Base-by-base conservation (phyloP, 2,329 filamentous ascomycete genomes). In the Cercospora sesami region DNA sequence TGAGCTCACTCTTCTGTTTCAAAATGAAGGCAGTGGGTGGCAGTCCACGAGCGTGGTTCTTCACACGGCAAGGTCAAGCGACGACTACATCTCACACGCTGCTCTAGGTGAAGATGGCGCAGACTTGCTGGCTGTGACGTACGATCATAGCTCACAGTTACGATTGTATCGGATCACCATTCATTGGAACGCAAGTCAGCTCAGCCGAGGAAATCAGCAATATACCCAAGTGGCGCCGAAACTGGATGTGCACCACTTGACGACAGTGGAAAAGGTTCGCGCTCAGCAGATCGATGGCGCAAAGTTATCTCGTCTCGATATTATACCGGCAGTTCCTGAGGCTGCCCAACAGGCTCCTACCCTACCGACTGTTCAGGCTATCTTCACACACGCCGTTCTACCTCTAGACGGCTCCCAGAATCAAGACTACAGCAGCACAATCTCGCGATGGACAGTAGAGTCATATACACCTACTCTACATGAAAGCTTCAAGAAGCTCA, bases 361-460 rank as follows among this genome's bases (percentile, higher is more conserved):
- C 10, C 58, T 60, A 7, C 67, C 76, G 2, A 86, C 90, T 42
- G 84, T 97, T 21, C 78, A 97, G 36, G 89, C 90, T 0, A 86
- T 94, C 31, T 92, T 93, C 68, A 91, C 90, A 9, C 74, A 77
- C 86, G 86, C 74, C 79, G 60, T 69, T 8, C 45, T 71, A 8
- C 65, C 73, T 8, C 18, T 68, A 4, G 67, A 80, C 80, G 63
- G 80, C 80, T 63, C 84, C 84, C 84, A 89, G 31, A 89, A 86
- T 63, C 84, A 86, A 51, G 87, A 89, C 71, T 87, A 87, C 0
- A 88, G 91, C 73, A 96, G 90, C 72, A 86, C 94, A 48, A 84
- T 98, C 69, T 89, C 93, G 70, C 87, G 91, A 69, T 98, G 94
- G 94, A 90, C 95, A 73, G 78, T 94, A 9, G 84, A 86, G 33